Base-by-base conservation (phyloP, 2,329 filamentous ascomycete genomes). In the Pseudocercospora crystallina region DNA sequence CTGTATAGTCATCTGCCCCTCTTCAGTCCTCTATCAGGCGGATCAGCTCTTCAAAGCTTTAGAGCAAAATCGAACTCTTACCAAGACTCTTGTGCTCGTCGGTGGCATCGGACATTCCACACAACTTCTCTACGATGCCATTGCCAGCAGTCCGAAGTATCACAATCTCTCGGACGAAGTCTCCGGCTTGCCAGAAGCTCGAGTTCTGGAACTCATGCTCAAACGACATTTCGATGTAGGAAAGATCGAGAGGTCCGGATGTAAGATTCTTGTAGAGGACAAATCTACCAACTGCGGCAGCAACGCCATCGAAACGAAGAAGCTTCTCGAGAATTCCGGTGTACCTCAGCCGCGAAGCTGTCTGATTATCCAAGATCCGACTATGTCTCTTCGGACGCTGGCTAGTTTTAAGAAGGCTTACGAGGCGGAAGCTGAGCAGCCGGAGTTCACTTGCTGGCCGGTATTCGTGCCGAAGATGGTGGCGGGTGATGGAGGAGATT, bases 61-160 rank as follows among this genome's bases (percentile, higher is more conserved):
- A 3, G 50, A 69, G 53, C 29, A 45, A 8, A 59, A 55, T 4
- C 67, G 71, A 1, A 29, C 48, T 5, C 48, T 71, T 5, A 64
- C 70, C 2, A 67, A 64, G 46, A 67, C 61, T 64, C 50, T 76
- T 2, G 69, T 76, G 1, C 60, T 76, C 0, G 75, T 72, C 39
- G 75, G 74, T 13, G 74, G 75, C 8, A 71, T 74, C 15, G 74
- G 74, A 2, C 74, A 77, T 54, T 75, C 73, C 1, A 77, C 74
- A 5, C 50, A 64, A 10, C 66, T 69, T 12, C 64, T 77, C 5
- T 76, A 75, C 52, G 65, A 71, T 3, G 70, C 73, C 3, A 64
- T 77, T 1, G 62, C 60, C 5, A 51, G 53, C 2, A 66, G 73
- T 52, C 58, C 63, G 8, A 60, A 46, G 5, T 71, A 66, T 17